phyloP scores from a whole-genome alignment of 2,329 filamentous ascomycete species.

The Cryoendolithus antarcticus region DNA sequence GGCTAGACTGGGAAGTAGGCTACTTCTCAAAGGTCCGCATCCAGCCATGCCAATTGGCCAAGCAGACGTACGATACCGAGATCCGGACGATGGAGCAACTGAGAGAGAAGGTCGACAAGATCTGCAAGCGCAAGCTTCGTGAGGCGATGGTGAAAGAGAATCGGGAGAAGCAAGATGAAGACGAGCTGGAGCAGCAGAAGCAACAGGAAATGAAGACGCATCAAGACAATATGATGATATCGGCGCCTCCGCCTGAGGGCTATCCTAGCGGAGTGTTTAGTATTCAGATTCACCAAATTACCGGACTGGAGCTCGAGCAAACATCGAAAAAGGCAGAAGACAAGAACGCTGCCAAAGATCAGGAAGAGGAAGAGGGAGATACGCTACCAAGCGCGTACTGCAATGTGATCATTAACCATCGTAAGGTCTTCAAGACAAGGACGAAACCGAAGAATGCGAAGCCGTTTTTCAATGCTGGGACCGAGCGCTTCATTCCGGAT shows the following conservation, averaged over 20 bases:
- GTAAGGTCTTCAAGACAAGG: slow-evolving; percentile 55
- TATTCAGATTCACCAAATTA: slow-evolving; percentile 62
- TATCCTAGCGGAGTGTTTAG: slow-evolving; percentile 56
- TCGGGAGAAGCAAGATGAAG: slow-evolving; percentile 13
- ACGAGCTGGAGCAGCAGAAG: slow-evolving; percentile 56
- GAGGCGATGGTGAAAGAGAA: slow-evolving; percentile 50
- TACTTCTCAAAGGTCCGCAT: slow-evolving; percentile 58
- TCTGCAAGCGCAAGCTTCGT: slow-evolving; percentile 50
- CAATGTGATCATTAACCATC: slow-evolving; percentile 61
- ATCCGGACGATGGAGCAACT: slow-evolving; percentile 48
- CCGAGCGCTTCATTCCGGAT: slow-evolving; percentile 58
- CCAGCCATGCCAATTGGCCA: slow-evolving; percentile 46
- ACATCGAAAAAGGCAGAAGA: slow-evolving; percentile 43
- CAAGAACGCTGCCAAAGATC: slow-evolving; percentile 36
- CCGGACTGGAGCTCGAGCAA: slow-evolving; percentile 50
- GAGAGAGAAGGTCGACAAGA: slow-evolving; percentile 41
- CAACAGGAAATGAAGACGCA: slow-evolving; percentile 48
- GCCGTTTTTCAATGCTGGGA: slow-evolving; percentile 67
- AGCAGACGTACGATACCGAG: slow-evolving; percentile 47
- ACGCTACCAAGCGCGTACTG: slow-evolving; percentile 60
- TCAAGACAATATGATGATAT: slow-evolving; percentile 53
- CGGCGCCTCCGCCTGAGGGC: slow-evolving; percentile 49
- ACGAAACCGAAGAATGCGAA: slow-evolving; percentile 69
- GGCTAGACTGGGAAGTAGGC: slow-evolving; percentile 56
- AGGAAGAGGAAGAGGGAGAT: slow-evolving; percentile 47